Evolutionary conservation across 805 yeast genomes (phyloP).

Genomic region (Zygosaccharomyces siamensis): DNA sequence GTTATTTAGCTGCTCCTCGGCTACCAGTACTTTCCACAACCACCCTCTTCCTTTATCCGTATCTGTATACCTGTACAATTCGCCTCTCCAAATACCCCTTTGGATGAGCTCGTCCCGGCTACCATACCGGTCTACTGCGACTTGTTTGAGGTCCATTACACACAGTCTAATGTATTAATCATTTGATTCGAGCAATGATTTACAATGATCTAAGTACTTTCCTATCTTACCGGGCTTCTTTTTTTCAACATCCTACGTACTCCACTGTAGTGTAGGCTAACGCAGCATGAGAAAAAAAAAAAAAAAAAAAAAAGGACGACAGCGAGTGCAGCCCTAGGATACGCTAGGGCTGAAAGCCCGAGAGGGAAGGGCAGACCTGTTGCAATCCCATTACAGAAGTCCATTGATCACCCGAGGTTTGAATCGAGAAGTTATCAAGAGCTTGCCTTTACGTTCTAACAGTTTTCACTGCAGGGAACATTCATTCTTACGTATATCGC

Average conservation of each 20-base stretch:
- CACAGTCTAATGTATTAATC: background rate
- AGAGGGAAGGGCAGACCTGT: background rate
- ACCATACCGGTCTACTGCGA: conserved; percentile 21
- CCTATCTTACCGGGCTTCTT: background rate
- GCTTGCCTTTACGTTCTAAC: no score
- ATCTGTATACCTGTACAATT: conserved; percentile 19
- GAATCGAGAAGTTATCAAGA: no score
- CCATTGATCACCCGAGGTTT: no score
- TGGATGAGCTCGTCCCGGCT: conserved; percentile 26
- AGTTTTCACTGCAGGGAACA: no score
- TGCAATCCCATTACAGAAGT: no score
- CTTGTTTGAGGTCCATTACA: conserved; percentile 14
- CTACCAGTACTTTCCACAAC: conserved; percentile 31
- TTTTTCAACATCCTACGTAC: no score
- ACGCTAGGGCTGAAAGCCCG: background rate
- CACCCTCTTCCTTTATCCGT: conserved; percentile 26
- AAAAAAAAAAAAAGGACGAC: background rate
- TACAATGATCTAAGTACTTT: background rate
- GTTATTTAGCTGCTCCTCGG: conserved; percentile 8
- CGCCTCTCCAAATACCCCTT: conserved; percentile 32
- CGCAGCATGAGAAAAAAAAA: no score
- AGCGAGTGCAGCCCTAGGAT: background rate
- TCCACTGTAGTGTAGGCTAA: no score
- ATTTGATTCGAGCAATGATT: background rate
- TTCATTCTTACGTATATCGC: background rate